Conservation (phyloP, 2,329 filamentous ascomycete species). For the Xylariaceae sp. region DNA sequence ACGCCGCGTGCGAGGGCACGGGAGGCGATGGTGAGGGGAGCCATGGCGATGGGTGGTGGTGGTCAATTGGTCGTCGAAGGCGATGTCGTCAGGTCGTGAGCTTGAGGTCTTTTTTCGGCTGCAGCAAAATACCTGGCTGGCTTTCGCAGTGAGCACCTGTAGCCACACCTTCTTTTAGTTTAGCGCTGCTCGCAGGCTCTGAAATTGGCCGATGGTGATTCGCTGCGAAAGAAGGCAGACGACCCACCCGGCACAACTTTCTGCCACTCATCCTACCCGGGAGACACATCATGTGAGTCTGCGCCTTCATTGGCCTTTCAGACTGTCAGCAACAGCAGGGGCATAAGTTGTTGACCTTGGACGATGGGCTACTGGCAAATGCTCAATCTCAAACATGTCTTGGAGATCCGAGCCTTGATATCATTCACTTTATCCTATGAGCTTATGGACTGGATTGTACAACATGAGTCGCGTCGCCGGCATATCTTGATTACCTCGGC, state of each 20-base stretch:
- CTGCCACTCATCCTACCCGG: background rate
- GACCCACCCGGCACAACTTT: background rate
- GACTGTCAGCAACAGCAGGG: too few species aligned
- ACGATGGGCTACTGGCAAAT: too few species aligned
- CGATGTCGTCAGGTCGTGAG: conserved; percentile 27
- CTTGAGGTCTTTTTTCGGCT: conserved; percentile 51
- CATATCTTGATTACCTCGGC: too few species aligned
- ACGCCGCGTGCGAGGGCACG: conserved; percentile 65
- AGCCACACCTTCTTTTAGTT: conserved; percentile 16
- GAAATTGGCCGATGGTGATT: conserved; percentile 50
- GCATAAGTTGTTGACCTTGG: too few species aligned
- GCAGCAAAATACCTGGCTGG: conserved; percentile 20
- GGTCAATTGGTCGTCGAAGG: conserved; percentile 33
- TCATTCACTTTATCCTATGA: too few species aligned
- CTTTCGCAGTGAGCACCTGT: conserved; percentile 12
- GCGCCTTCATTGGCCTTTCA: background rate
- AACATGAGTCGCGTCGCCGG: too few species aligned
- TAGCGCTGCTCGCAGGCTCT: conserved; percentile 33
- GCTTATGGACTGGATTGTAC: too few species aligned
- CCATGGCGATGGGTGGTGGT: conserved; percentile 50
- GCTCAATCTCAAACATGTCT: too few species aligned
- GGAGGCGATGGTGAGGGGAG: conserved; percentile 66
- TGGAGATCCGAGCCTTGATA: too few species aligned
- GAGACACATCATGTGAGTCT: background rate
- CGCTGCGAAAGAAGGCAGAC: conserved; percentile 25